These are phyloP conservation scores for Camelina hispida DNA, from an alignment of 345 rosid species.

Conservation along the genomic window DNA sequence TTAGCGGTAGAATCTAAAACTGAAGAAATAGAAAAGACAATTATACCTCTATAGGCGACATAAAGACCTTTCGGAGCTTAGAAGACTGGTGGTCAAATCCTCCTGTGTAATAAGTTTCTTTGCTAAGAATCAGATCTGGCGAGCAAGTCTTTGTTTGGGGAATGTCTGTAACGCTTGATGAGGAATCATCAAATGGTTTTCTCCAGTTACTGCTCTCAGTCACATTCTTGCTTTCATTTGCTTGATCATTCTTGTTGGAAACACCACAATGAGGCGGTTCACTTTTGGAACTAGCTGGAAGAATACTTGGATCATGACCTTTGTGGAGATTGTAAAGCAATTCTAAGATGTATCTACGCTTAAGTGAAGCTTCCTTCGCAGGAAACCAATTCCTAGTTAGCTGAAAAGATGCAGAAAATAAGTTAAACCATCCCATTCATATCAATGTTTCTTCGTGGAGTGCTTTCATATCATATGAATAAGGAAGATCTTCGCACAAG, in stretches of 20 bases:
- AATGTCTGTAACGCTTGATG: conserved; percentile 31
- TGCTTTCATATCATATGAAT: conserved; percentile 9
- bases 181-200: conserved; percentile 43
- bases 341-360: conserved; percentile 68
- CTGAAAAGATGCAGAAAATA: conserved; percentile 49
- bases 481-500: background rate
- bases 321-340: conserved; percentile 68
- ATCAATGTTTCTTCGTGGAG: conserved; percentile 16
- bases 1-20: background rate
- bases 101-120: conserved; percentile 39
- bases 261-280: conserved; percentile 40
- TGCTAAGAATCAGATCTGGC: conserved; percentile 48
- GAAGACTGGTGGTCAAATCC: conserved; percentile 37
- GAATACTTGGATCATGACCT: conserved; percentile 48
- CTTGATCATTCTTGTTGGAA: conserved; percentile 48
- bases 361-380: conserved; percentile 77
- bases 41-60: conserved; percentile 61
- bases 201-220: conserved; percentile 46
- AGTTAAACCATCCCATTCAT: background rate
- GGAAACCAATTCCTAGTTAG: conserved; percentile 83
- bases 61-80: conserved; percentile 36
- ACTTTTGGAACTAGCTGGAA: conserved; percentile 46
- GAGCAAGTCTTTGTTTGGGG: conserved; percentile 44
- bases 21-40: conserved; percentile 10
- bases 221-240: conserved; percentile 44